phyloP scores from a whole-genome alignment of 78 protist species.

The Dictyostelium brefeldianum region DNA sequence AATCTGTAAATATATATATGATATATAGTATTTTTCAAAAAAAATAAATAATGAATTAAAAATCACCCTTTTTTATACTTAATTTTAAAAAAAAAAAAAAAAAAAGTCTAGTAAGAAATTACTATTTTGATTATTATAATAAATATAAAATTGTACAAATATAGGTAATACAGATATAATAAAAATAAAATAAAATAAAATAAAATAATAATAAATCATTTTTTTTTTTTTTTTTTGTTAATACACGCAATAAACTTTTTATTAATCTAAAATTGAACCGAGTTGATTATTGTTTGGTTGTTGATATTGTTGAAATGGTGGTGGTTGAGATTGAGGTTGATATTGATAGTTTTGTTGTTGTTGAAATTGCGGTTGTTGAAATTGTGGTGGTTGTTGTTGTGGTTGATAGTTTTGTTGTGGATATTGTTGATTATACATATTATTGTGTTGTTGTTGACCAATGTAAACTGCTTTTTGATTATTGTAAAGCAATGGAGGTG shows the following conservation, averaged over 20 bases:
- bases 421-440: background rate
- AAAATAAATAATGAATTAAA: too few relatives aligned
- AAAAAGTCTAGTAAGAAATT: too few relatives aligned
- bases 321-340: conserved; percentile 1
- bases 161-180: too few relatives aligned
- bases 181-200: too few relatives aligned
- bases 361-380: background rate
- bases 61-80: too few relatives aligned
- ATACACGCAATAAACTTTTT: background rate
- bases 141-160: too few relatives aligned
- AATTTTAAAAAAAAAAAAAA: too few relatives aligned
- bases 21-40: too few relatives aligned
- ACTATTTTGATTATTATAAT: too few relatives aligned
- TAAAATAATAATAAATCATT: too few relatives aligned
- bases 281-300: background rate
- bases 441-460: background rate
- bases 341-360: background rate
- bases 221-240: background rate
- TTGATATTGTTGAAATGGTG: background rate
- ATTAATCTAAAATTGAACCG: conserved; percentile 9
- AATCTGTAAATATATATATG: too few relatives aligned
- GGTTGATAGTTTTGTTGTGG: conserved; percentile 16
- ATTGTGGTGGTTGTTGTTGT: conserved; percentile 27
- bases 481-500: conserved; percentile 8
- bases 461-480: background rate